A percentile compares a stretch with the other conserved stretches of the same genome.
These are phyloP conservation scores for Akanthomyces muscarius DNA, from an alignment of 2,329 filamentous ascomycete species.

Conservation along the genomic window DNA sequence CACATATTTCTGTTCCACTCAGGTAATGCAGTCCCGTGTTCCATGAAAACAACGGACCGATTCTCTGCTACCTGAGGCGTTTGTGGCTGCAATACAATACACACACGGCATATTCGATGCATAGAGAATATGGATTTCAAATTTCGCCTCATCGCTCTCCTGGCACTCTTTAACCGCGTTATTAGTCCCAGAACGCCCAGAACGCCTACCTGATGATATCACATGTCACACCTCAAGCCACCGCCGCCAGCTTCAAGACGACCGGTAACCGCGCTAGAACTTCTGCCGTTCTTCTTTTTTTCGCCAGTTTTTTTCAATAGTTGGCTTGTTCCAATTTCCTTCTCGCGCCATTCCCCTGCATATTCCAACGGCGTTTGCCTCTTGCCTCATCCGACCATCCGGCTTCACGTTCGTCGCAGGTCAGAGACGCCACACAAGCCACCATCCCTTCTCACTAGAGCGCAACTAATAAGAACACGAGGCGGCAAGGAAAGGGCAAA, in stretches of 20 bases:
- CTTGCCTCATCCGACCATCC: not conserved
- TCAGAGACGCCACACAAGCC: not conserved
- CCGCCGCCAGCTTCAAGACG: not conserved
- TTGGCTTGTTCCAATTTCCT: not conserved
- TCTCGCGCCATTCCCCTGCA: not conserved
- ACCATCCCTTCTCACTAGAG: not conserved
- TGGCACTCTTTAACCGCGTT: no score
- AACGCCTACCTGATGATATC: not conserved
- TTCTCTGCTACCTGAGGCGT: no score
- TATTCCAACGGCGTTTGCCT: not conserved
- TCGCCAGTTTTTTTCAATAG: not conserved
- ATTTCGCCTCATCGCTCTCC: no score
- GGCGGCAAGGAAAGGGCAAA: not conserved
- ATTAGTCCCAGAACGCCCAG: not conserved
- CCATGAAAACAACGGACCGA: no score
- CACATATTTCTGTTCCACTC: no score
- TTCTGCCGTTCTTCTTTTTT: not conserved
- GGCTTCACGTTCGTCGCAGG: not conserved
- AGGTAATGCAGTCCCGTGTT: no score
- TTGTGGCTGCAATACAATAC: no score
- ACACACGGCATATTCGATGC: no score
- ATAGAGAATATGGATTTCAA: no score
- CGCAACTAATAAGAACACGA: not conserved
- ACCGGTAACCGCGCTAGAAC: not conserved
- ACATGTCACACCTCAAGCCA: not conserved